Evolutionary conservation across 352 stramenopile genomes (phyloP).

Genomic region (Pythium scleroteichum): DNA sequence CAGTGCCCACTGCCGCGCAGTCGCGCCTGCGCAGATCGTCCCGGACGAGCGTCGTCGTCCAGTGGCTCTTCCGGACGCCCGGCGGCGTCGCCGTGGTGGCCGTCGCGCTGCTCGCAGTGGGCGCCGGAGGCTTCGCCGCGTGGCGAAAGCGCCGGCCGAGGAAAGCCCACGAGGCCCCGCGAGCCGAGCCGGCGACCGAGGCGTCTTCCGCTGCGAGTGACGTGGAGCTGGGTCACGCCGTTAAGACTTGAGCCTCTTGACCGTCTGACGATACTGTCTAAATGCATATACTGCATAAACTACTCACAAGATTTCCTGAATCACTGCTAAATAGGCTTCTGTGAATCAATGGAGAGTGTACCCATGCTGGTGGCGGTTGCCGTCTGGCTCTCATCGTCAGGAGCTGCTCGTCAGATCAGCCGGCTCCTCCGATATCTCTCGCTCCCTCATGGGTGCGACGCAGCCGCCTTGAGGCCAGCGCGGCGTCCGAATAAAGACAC

Average conservation of each 20-base stretch:
- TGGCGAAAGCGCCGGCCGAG: conserved; percentile 36
- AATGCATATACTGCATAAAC: too few relatives aligned
- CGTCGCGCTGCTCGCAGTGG: conserved; percentile 35
- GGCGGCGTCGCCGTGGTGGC: conserved; percentile 47
- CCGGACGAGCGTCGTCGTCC: conserved; percentile 41
- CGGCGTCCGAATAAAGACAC: too few relatives aligned
- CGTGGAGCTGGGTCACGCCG: background rate
- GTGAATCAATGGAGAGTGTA: too few relatives aligned
- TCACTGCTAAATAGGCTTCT: too few relatives aligned
- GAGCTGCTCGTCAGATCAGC: too few relatives aligned
- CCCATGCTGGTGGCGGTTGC: too few relatives aligned
- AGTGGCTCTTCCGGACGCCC: conserved; percentile 47
- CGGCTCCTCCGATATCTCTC: too few relatives aligned
- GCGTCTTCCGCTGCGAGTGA: background rate
- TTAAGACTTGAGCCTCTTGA: background rate
- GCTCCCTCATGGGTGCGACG: too few relatives aligned
- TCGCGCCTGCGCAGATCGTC: conserved; percentile 44
- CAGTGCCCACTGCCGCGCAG: background rate
- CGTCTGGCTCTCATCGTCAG: too few relatives aligned
- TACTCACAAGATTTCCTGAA: too few relatives aligned
- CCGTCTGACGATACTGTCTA: too few relatives aligned
- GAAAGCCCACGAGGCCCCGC: conserved; percentile 31
- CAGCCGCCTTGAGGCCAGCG: too few relatives aligned
- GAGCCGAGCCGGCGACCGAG: background rate
- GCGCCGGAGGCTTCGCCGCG: conserved; percentile 43